Evolutionary conservation across 495 filamentous ascomycete species (phyloP).

Genomic region (Sabuloglossum arenarium): DNA sequence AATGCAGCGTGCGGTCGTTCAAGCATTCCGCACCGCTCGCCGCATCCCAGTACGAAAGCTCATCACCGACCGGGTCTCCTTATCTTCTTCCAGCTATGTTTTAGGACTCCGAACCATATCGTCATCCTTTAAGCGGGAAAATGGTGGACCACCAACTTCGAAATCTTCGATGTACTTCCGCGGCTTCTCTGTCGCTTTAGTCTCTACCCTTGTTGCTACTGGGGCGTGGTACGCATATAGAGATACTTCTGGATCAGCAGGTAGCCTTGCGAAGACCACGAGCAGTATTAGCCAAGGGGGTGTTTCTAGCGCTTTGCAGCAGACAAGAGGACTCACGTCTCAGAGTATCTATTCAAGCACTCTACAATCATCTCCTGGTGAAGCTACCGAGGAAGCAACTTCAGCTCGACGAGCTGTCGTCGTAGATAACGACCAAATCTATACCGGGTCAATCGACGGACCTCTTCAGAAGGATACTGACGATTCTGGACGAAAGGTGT

Average conservation of each 20-base stretch:
- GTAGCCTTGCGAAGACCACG: constrained; percentile 12
- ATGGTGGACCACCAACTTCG: constrained; percentile 14
- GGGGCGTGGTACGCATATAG: constrained; percentile 45
- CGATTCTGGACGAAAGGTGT: constrained; percentile 54
- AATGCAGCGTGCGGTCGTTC: constrained; percentile 46
- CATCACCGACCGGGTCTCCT: constrained; percentile 23
- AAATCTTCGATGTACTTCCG: constrained; percentile 44
- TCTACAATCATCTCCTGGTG: constrained; percentile 11
- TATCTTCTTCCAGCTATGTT: constrained; percentile 25
- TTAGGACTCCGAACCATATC: constrained; percentile 22
- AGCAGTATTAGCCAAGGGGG: constrained; percentile 11
- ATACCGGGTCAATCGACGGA: constrained; percentile 58
- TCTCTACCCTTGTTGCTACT: constrained; percentile 38
- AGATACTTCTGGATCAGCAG: constrained; percentile 12
- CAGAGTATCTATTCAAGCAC: constrained; percentile 9
- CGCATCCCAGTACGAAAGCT: constrained; percentile 32
- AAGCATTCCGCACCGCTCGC: constrained; percentile 40
- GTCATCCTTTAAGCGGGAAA: constrained; percentile 19
- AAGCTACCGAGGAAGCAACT: constrained; percentile 5
- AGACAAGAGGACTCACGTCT: constrained; percentile 8
- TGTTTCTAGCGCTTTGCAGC: neutral
- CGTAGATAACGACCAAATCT: constrained; percentile 67
- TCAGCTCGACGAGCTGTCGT: constrained; percentile 31
- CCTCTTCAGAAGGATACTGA: constrained; percentile 75
- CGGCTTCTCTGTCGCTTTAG: constrained; percentile 36